These are phyloP conservation scores for Aureobasidium sp. DNA, from an alignment of 2,329 filamentous ascomycete genomes.

Conservation along the genomic window DNA sequence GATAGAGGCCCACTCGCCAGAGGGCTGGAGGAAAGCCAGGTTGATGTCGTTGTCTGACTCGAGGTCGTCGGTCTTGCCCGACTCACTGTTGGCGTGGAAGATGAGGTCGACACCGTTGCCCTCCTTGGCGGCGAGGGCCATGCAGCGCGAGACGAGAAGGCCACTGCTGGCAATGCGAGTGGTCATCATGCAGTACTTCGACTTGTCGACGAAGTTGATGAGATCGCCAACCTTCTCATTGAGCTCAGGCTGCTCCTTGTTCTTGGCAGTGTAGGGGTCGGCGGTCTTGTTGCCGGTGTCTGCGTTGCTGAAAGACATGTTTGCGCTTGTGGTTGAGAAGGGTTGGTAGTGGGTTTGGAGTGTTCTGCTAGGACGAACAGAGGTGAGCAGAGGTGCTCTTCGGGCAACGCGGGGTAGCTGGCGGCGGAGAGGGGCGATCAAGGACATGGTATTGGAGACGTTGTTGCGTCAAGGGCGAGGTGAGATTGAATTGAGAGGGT, in stretches of 20 bases:
- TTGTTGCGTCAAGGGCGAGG: not conserved
- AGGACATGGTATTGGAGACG: slow-evolving; percentile 13
- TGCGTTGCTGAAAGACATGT: slow-evolving; percentile 50
- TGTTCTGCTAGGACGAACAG: slow-evolving; percentile 7
- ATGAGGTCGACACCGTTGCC: slow-evolving; percentile 71
- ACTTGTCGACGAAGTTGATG: slow-evolving; percentile 59
- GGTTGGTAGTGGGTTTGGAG: slow-evolving; percentile 1
- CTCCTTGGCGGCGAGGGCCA: slow-evolving; percentile 80
- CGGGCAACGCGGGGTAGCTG: slow-evolving; percentile 16
- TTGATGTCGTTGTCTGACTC: slow-evolving; percentile 67
- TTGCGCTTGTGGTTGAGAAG: slow-evolving; percentile 13
- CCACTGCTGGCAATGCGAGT: slow-evolving; percentile 61
- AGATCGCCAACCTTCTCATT: slow-evolving; percentile 73
- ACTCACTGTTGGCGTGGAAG: slow-evolving; percentile 89
- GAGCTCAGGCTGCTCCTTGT: slow-evolving; percentile 61
- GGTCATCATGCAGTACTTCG: slow-evolving; percentile 87
- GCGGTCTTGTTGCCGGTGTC: slow-evolving; percentile 55
- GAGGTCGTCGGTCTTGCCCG: slow-evolving; percentile 79
- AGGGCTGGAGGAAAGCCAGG: slow-evolving; percentile 63
- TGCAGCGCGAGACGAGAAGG: slow-evolving; percentile 70
- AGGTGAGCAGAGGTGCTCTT: slow-evolving; percentile 14
- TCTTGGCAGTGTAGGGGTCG: slow-evolving; percentile 77
- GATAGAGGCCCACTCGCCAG: slow-evolving; percentile 80
- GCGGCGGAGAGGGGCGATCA: slow-evolving; percentile 18
- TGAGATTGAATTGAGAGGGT: not conserved